Percentiles rank a stretch among this genome's conserved stretches.
phyloP scores from a whole-genome alignment of 2,329 filamentous ascomycete species.

The Fusarium sp. region DNA sequence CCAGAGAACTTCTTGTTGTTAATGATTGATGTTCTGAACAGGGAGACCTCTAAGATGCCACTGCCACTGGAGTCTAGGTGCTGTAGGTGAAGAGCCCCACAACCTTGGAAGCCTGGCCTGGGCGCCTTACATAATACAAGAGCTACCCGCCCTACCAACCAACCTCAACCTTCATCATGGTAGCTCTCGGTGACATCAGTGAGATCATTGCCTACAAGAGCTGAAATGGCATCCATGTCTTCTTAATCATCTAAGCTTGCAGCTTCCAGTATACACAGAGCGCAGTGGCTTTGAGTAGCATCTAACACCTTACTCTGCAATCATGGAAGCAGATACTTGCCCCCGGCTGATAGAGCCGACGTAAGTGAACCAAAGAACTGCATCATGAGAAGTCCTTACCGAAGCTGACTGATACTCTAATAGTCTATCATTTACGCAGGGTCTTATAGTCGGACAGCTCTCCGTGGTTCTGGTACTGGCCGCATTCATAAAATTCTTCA shows the following conservation, averaged over 20 bases:
- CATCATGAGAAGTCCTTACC: neutral
- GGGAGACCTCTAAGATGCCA: conserved; percentile 25
- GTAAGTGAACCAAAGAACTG: conserved; percentile 36
- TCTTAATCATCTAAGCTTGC: neutral
- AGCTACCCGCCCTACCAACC: conserved; percentile 7
- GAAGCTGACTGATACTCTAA: neutral
- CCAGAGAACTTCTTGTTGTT: neutral
- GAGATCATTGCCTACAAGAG: neutral
- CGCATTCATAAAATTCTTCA: conserved; percentile 99
- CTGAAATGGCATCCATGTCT: neutral
- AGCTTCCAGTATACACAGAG: neutral
- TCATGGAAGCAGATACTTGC: conserved; percentile 55
- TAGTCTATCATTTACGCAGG: conserved; percentile 91
- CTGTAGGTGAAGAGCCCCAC: conserved; percentile 21
- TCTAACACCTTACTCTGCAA: neutral
- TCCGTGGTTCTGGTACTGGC: conserved; percentile 91
- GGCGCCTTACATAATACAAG: conserved; percentile 33
- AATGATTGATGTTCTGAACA: conserved; percentile 12
- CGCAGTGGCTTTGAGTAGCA: neutral
- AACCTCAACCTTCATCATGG: conserved; percentile 19
- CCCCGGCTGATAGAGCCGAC: conserved; percentile 56
- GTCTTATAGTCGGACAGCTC: conserved; percentile 90
- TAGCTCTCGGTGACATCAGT: conserved; percentile 29
- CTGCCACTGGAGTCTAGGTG: neutral
- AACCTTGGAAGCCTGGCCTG: conserved; percentile 25